phyloP scores from a whole-genome alignment of 805 yeast species.

The Yamadazyma endophytica region DNA sequence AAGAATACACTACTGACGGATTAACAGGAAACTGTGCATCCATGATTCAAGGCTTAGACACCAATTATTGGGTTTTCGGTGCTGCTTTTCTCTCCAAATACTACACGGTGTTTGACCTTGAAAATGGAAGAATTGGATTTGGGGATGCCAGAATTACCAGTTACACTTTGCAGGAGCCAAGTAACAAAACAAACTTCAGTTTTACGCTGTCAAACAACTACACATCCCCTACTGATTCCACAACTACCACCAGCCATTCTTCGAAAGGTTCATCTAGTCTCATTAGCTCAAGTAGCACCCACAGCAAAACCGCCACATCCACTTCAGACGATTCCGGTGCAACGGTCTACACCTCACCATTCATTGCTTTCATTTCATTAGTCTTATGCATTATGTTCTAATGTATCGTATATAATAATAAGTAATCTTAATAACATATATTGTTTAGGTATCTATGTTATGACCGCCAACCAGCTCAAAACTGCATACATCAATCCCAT shows the following conservation, averaged over 20 bases:
- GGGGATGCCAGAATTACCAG: constrained; percentile 21
- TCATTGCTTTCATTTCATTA: constrained; percentile 5
- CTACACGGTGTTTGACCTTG: constrained; percentile 56
- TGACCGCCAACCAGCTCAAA: constrained; percentile 63
- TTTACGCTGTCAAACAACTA: not conserved
- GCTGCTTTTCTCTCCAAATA: constrained; percentile 54
- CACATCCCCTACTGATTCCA: not conserved
- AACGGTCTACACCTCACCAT: constrained; percentile 1
- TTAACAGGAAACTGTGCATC: constrained; percentile 57
- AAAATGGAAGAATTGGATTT: constrained; percentile 47
- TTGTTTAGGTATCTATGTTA: constrained; percentile 34
- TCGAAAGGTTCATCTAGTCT: not conserved
- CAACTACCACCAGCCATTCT: not conserved
- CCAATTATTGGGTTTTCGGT: constrained; percentile 55
- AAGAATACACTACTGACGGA: constrained; percentile 30
- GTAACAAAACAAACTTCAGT: not conserved
- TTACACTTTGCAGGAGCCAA: constrained; percentile 6
- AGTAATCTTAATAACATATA: not conserved
- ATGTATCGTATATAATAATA: constrained; percentile 1
- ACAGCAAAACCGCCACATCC: not conserved
- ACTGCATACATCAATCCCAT: constrained; percentile 59
- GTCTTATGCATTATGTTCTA: constrained; percentile 5
- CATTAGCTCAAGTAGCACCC: not conserved
- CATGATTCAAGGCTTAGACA: constrained; percentile 55
- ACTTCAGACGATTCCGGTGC: not conserved